A percentile compares a stretch with the other conserved stretches of the same genome.
Conservation (phyloP, 2,329 filamentous ascomycete genomes). For the Fusarium sacchari region DNA sequence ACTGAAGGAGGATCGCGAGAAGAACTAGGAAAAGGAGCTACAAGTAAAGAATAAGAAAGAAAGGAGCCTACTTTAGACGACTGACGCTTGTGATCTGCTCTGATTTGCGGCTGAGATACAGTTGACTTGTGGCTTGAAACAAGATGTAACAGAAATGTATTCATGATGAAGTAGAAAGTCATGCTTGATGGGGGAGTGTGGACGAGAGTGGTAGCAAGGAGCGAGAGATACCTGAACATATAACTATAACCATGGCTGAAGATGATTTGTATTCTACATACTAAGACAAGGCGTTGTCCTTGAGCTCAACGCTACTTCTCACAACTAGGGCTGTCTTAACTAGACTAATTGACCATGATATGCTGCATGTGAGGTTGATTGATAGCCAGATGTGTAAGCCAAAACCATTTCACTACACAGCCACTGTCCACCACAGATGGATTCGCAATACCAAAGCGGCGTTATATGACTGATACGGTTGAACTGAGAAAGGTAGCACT, state of each 20-base stretch:
- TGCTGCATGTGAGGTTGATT: not conserved
- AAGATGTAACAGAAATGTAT: not conserved
- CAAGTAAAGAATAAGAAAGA: not conserved
- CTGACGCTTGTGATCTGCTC: not conserved
- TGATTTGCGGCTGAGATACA: too few species aligned
- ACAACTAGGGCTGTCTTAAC: not conserved
- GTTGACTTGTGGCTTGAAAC: not conserved
- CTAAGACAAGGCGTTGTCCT: too few species aligned
- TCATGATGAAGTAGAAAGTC: not conserved
- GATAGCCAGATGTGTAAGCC: not conserved
- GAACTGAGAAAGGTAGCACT: not conserved
- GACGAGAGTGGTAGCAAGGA: not conserved
- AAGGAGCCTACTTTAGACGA: not conserved
- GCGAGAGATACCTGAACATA: not conserved
- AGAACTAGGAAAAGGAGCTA: slow-evolving; percentile 51
- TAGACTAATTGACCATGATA: not conserved
- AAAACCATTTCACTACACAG: not conserved
- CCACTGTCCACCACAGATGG: not conserved
- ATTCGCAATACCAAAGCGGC: not conserved
- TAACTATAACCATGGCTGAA: not conserved
- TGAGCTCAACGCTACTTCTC: not conserved
- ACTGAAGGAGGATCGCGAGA: slow-evolving; percentile 86
- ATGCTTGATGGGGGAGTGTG: not conserved
- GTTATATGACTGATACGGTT: too few species aligned
- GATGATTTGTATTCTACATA: not conserved